Evolutionary conservation across 768 basidiomycete genomes (phyloP).

Genomic region (Tephrocybe sp.): DNA sequence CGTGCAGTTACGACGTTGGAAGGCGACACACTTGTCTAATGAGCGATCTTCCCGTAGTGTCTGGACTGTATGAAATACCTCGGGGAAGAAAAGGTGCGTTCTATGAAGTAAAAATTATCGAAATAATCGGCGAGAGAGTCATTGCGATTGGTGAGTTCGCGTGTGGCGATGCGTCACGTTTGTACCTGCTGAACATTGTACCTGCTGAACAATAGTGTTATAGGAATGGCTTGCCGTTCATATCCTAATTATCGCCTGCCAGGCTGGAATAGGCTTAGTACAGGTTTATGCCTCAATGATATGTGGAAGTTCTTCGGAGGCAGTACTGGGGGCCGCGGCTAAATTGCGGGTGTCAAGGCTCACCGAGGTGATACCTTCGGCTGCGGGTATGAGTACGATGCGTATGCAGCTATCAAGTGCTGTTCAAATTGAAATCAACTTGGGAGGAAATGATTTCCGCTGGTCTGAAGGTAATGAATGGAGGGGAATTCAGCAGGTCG

Average conservation of each 20-base stretch:
- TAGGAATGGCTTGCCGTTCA: conserved; percentile 63
- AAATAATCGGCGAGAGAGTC: conserved; percentile 47
- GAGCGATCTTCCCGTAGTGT: conserved; percentile 58
- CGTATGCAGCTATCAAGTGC: conserved; percentile 58
- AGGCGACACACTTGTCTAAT: conserved; percentile 45
- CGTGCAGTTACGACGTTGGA: conserved; percentile 37
- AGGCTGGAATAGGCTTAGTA: conserved; percentile 69
- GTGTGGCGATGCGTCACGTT: background rate
- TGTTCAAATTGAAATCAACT: conserved; percentile 60
- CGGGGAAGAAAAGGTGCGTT: conserved; percentile 57
- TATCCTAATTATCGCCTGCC: conserved; percentile 67
- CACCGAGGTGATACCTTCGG: conserved; percentile 52
- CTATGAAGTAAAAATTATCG: conserved; percentile 55
- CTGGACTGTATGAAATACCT: conserved; percentile 52
- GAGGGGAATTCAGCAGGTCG: conserved; percentile 64
- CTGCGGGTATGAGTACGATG: conserved; percentile 64
- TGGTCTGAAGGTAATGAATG: conserved; percentile 69
- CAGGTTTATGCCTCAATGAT: conserved; percentile 68
- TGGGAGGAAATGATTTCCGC: conserved; percentile 54
- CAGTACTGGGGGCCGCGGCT: conserved; percentile 61
- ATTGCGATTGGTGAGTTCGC: conserved; percentile 51
- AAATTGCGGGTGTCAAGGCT: conserved; percentile 31
- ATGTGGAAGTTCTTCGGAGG: conserved; percentile 73
- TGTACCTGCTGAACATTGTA: no score
- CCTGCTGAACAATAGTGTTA: background rate